Evolutionary conservation across 371 early-diverging fungal genomes (phyloP).

Genomic region (Apophysomyces elegans): DNA sequence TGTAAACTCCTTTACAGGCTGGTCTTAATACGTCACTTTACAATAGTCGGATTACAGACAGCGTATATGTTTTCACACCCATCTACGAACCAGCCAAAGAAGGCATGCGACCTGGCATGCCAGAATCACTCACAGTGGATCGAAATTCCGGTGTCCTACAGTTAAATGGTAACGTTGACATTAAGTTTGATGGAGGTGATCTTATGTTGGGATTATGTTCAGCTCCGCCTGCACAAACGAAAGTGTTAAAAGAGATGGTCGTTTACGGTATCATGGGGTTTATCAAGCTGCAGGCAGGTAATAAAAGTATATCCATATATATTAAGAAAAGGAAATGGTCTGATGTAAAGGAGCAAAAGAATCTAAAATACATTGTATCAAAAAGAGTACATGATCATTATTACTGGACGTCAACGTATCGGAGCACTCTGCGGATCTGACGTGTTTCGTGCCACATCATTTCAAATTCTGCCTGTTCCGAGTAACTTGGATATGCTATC

Average conservation of each 20-base stretch:
- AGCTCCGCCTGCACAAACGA: slow-evolving; percentile 29
- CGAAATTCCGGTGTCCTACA: slow-evolving; percentile 39
- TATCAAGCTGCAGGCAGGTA: slow-evolving; percentile 76
- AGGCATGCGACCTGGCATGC: not conserved
- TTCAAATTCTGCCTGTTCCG: slow-evolving; percentile 74
- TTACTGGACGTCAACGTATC: slow-evolving; percentile 74
- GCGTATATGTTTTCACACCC: slow-evolving; percentile 43
- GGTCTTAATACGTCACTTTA: not conserved
- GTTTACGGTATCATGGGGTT: slow-evolving; percentile 76
- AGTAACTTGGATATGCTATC: slow-evolving; percentile 42
- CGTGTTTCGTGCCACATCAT: slow-evolving; percentile 76
- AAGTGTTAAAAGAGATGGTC: slow-evolving; percentile 26
- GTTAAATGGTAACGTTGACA: slow-evolving; percentile 34
- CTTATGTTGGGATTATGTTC: not conserved
- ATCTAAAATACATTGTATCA: slow-evolving; percentile 43
- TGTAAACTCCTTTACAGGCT: not conserved
- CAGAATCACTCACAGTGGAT: slow-evolving; percentile 38
- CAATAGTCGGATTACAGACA: slow-evolving; percentile 35
- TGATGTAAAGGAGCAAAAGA: slow-evolving; percentile 43
- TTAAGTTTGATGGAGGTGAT: not conserved
- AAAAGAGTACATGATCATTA: slow-evolving; percentile 68
- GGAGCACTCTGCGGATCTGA: slow-evolving; percentile 67
- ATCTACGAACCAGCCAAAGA: slow-evolving; percentile 41
- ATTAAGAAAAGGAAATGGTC: slow-evolving; percentile 40
- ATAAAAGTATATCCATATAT: not conserved